Conservation (phyloP, 2,329 filamentous ascomycete genomes). For the Monosporascus sp. region DNA sequence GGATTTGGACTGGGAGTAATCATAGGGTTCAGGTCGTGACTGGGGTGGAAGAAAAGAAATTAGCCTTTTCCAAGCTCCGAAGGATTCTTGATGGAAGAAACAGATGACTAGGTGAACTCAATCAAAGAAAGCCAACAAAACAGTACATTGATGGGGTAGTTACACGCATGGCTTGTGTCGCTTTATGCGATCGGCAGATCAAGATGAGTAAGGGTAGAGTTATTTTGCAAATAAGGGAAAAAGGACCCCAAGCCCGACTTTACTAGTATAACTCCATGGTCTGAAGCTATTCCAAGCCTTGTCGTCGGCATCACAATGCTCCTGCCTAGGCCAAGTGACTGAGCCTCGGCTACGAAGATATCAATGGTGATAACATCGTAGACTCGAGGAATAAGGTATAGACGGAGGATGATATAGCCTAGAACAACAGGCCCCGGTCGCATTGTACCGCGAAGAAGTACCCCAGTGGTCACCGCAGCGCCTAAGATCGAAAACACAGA, state of each 20-base stretch:
- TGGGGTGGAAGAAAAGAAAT: slow-evolving; percentile 4
- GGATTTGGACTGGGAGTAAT: slow-evolving; percentile 19
- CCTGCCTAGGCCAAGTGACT: not conserved
- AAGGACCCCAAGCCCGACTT: not conserved
- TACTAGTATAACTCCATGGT: not conserved
- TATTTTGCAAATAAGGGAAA: not conserved
- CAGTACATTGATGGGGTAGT: not conserved
- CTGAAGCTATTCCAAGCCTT: not conserved
- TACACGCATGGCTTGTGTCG: not conserved
- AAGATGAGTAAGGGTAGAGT: not conserved
- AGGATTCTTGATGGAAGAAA: not conserved
- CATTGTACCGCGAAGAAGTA: not conserved
- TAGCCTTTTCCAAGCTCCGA: not conserved
- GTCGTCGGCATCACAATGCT: not conserved
- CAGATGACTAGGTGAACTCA: slow-evolving; percentile 9
- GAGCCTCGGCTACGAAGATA: not conserved
- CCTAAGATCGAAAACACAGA: not conserved
- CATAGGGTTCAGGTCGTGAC: slow-evolving; percentile 40
- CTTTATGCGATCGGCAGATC: not conserved
- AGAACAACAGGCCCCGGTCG: not conserved
- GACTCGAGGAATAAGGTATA: not conserved
- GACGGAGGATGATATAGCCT: not conserved
- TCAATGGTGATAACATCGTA: not conserved
- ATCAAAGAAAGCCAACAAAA: not conserved
- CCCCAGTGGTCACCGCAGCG: not conserved